These are phyloP conservation scores for Raphanus hybrid DNA, from an alignment of 441 rosid genomes.

Conservation along the genomic window DNA sequence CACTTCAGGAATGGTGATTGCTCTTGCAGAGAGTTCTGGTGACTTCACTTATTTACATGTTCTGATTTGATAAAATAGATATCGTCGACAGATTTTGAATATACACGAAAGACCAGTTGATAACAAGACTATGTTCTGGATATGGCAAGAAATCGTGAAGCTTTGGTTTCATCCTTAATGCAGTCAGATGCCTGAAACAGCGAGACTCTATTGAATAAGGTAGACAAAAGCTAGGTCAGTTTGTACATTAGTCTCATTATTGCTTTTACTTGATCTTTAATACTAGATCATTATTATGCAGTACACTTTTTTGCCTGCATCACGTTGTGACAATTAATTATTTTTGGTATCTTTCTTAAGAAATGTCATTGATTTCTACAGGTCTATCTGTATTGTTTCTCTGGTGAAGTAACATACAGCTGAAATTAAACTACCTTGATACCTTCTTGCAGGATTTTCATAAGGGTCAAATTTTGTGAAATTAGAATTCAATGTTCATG, in stretches of 20 bases:
- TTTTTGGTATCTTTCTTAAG: constrained; percentile 24
- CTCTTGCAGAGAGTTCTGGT: constrained; percentile 59
- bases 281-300: constrained; percentile 1
- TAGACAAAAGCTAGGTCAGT: constrained; percentile 13
- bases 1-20: constrained; percentile 51
- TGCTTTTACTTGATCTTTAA: constrained; percentile 5
- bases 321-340: not conserved
- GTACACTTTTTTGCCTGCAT: not conserved
- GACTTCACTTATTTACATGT: constrained; percentile 26
- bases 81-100: constrained; percentile 26
- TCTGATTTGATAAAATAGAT: constrained; percentile 21
- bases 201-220: constrained; percentile 18
- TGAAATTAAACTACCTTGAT: constrained; percentile 9
- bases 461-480: constrained; percentile 29
- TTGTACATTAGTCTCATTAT: not conserved
- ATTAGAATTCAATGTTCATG: constrained; percentile 30
- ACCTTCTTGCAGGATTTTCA: constrained; percentile 24
- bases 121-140: constrained; percentile 21
- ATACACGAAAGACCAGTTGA: constrained; percentile 8
- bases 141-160: constrained; percentile 19
- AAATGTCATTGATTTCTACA: not conserved
- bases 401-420: constrained; percentile 8
- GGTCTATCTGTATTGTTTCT: constrained; percentile 14
- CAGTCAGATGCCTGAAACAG: constrained; percentile 23
- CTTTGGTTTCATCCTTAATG: constrained; percentile 13